Evolutionary conservation across 306 rosid genomes (phyloP), one percentile per base, ranked within the genome.

Genomic region (Cucumis cinereus): DNA sequence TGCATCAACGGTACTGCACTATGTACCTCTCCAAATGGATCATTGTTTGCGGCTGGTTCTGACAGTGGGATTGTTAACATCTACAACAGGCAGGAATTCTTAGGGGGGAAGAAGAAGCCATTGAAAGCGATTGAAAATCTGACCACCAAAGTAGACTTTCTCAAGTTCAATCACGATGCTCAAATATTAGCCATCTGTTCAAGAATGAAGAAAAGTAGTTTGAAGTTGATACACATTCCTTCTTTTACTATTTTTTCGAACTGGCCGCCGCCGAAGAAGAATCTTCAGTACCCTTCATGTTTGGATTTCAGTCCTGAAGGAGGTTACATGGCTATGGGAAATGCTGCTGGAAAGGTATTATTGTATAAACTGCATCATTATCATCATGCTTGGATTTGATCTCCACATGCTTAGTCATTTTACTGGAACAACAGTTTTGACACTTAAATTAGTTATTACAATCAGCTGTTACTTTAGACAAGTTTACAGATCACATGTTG

Each of bases 251-350:
- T 87, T 5, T 90, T 92, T 85, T 90, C 96, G 8, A 92, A 92
- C 83, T 92, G 93, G 92, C 98, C 98, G 7, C 86, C 86, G 0
- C 78, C 81, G 5, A 90, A 87, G 59, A 72, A 36, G 43, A 80
- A 81, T 43, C 81, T 92, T 14, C 83, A 79, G 22, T 89, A 89
- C 71, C 96, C 98, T 10, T 87, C 89, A 10, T 82, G 91, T 62
- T 77, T 87, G 78, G 98, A 92, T 81, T 92, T 92, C 76, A 90
- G 98, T 77, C 98, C 98, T 7, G 94, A 93, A 19, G 94, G 98
- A 33, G 96, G 96, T 38, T 92, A 87, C 88, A 89, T 92, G 96
- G 98, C 96, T 12, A 77, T 87, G 49, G 97, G 97, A 79, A 91
- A 86, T 23, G 86, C 90, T 58, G 79, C 91, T 38, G 98, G 98